A percentile compares a stretch with the other conserved stretches of the same genome.
Evolutionary conservation across 1,284 basidiomycete genomes (phyloP).

Genomic region (Amylostereum areolatum): DNA sequence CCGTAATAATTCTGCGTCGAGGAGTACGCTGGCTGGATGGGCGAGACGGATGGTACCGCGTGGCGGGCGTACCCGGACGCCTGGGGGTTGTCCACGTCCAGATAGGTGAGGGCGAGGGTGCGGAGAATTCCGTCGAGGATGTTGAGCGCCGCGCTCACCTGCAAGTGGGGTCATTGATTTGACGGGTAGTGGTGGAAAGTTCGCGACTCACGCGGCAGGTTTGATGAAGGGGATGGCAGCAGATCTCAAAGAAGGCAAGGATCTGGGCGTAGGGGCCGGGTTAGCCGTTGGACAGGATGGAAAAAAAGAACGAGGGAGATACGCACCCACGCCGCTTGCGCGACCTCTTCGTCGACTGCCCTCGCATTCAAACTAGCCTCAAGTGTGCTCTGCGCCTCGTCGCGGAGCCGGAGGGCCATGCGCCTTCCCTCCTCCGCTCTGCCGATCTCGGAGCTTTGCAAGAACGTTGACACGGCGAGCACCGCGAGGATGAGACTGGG

Average conservation of each 20-base stretch:
- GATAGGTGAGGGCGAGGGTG: constrained; percentile 43
- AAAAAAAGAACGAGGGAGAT: not conserved
- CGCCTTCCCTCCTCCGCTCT: constrained; percentile 41
- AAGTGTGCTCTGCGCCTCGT: constrained; percentile 63
- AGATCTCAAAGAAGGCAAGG: constrained; percentile 65
- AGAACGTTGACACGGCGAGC: constrained; percentile 62
- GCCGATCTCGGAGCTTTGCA: constrained; percentile 61
- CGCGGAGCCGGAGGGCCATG: constrained; percentile 51
- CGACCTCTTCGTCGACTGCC: constrained; percentile 66
- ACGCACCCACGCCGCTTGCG: constrained; percentile 70
- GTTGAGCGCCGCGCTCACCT: constrained; percentile 50
- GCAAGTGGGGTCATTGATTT: constrained; percentile 19
- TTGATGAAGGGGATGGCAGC: constrained; percentile 56
- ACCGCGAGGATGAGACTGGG: constrained; percentile 60
- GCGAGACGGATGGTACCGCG: constrained; percentile 26
- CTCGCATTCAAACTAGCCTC: constrained; percentile 64
- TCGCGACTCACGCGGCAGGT: no score
- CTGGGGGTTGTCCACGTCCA: constrained; percentile 36
- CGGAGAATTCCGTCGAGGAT: constrained; percentile 65
- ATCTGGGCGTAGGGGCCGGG: constrained; percentile 33
- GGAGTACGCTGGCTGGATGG: not conserved
- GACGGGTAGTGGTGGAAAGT: no score
- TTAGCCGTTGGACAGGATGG: not conserved
- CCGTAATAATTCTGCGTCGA: no score
- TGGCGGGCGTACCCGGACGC: constrained; percentile 43